phyloP scores from a whole-genome alignment of 345 rosid species.

The Aethionema arabicum region DNA sequence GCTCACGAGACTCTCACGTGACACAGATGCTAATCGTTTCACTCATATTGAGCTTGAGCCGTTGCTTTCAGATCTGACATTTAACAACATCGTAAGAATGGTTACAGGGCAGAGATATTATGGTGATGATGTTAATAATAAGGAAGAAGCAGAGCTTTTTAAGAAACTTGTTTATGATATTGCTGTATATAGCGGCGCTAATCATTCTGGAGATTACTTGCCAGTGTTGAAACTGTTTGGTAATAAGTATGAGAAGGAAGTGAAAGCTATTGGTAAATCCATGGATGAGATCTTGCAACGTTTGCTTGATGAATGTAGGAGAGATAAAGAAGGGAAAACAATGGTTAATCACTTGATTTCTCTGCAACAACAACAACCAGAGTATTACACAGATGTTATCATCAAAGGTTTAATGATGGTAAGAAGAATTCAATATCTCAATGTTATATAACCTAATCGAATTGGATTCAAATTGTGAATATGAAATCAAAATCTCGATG shows the following conservation, averaged over 20 bases:
- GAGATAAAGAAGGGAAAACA: conserved; percentile 29
- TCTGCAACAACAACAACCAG: conserved; percentile 40
- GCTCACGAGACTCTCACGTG: conserved; percentile 34
- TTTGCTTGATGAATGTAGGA: conserved; percentile 36
- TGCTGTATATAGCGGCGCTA: conserved; percentile 23
- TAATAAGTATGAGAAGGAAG: conserved; percentile 24
- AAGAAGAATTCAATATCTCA: not conserved
- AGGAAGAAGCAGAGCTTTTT: conserved; percentile 43
- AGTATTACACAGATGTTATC: conserved; percentile 43
- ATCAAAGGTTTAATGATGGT: conserved; percentile 40
- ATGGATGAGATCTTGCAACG: conserved; percentile 35
- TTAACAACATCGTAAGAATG: conserved; percentile 47
- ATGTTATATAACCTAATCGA: not conserved
- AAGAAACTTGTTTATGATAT: conserved; percentile 42
- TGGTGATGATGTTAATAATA: conserved; percentile 42
- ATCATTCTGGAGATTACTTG: conserved; percentile 37
- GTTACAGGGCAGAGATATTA: conserved; percentile 49
- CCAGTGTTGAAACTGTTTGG: conserved; percentile 32
- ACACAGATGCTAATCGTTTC: conserved; percentile 35
- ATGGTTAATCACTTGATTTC: conserved; percentile 38
- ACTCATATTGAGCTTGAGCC: conserved; percentile 30
- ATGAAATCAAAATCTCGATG: too few species aligned
- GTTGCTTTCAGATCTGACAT: conserved; percentile 30
- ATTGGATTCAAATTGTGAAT: not conserved
- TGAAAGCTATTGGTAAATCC: conserved; percentile 22